A percentile compares a stretch with the other conserved stretches of the same genome.
phyloP scores from a whole-genome alignment of 2,329 filamentous ascomycete species.

The Fusarium fujikuroi region DNA sequence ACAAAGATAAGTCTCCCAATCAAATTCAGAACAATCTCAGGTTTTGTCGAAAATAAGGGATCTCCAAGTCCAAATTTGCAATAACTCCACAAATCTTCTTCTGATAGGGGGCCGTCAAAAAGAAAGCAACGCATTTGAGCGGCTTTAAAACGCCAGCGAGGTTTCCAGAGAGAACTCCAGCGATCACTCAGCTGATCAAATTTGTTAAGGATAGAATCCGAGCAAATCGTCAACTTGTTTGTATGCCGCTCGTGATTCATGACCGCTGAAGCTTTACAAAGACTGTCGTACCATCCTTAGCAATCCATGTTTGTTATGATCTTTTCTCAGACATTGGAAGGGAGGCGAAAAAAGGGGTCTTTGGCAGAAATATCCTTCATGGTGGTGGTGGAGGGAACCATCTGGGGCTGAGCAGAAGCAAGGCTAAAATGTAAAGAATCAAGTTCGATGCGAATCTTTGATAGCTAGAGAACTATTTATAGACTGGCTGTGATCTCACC shows the following conservation, averaged over 20 bases:
- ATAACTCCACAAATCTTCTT: too few species aligned
- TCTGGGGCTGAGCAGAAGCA: background rate
- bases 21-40: too few species aligned
- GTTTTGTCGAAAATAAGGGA: background rate
- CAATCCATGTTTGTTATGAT: background rate
- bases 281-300: accelerated
- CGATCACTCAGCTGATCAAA: background rate
- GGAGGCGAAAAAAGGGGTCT: background rate
- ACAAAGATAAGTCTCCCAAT: too few species aligned
- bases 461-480: accelerated
- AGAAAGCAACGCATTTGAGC: background rate
- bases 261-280: background rate
- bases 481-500: accelerated
- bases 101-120: background rate
- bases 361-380: background rate
- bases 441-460: background rate
- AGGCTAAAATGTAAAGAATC: background rate
- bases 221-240: background rate
- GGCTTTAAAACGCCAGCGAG: accelerated
- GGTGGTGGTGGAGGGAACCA: too few species aligned
- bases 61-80: background rate
- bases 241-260: background rate
- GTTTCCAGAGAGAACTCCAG: background rate
- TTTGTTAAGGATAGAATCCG: background rate
- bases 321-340: background rate